Base-by-base conservation (phyloP, 768 basidiomycete genomes). In the Trametes elegans region DNA sequence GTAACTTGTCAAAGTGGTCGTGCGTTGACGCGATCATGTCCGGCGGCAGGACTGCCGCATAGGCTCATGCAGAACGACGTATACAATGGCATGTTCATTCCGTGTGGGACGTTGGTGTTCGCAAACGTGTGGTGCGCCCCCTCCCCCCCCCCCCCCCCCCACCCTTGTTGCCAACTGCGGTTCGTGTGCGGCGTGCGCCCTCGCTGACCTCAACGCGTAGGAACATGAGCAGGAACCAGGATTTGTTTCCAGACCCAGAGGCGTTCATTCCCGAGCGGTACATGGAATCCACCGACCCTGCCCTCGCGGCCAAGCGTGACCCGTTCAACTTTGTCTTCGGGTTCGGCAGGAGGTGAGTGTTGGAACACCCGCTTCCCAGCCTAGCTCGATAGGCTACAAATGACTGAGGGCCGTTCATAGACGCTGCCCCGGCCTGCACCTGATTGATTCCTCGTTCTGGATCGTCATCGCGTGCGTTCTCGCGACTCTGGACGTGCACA, bases 11-110 rank as follows among this genome's bases (percentile, higher is more conserved):
- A 19, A 7, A 5, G 5, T 6, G 6, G 18, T n/a, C 11, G 18
- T 18, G 46, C 49, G 42, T 4, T 14, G 52, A 42, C 27, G 23
- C 11, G n/a, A 45, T 36, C n/a, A n/a, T n/a, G n/a, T n/a, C n/a
- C n/a, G n/a, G n/a, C n/a, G n/a, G n/a, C 34, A 85, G 85, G 75
- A 46, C 74, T 87, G 32, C 85, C 86, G 0, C 85, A 87, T 54
- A 74, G 83, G 38, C 59, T 84, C 60, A 83, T 76, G 74, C 78
- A 85, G 62, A 81, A 87, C 59, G 84, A 88, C 59, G 66, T 82
- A 28, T 88, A 86, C 62, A 66, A 76, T 34, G 82, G 78, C 5
- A 74, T 76, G 72, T 71, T 75, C 42, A 79, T 88, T 36, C 84
- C 84, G 19, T 80, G 83, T 62, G 86, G 85, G 7, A 77, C 84